Conservation (phyloP, 176 grass and related monocot species). For the Carex littledalei region DNA sequence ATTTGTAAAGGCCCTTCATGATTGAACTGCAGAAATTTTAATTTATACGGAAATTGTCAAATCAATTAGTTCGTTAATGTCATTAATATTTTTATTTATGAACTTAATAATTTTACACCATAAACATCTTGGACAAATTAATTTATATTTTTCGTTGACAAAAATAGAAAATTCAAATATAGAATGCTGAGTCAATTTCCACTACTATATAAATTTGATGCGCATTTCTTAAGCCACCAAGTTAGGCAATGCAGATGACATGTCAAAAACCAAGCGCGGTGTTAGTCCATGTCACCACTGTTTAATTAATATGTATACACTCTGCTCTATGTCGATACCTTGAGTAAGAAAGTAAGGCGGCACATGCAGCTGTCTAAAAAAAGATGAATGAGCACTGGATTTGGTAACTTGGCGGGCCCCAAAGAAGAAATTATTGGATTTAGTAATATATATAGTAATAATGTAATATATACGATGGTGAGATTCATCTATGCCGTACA, state of each 20-base stretch:
- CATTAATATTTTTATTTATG: no score
- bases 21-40: neutral
- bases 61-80: no score
- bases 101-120: neutral
- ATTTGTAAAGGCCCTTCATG: neutral
- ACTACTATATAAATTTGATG: neutral
- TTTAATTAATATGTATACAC: neutral
- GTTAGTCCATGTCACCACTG: neutral
- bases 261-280: neutral
- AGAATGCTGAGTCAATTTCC: neutral
- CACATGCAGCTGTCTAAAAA: neutral
- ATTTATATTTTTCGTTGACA: no score
- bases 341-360: neutral
- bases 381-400: neutral
- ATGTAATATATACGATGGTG: no score
- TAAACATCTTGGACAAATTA: no score
- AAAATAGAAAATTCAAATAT: neutral
- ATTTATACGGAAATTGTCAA: neutral
- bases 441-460: no score
- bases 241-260: neutral
- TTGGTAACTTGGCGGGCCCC: neutral
- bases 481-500: no score
- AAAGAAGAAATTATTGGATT: slow-evolving; percentile 1
- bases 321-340: neutral
- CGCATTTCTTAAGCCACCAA: neutral